These are phyloP conservation scores for Tolypocladium endophyticum DNA, from an alignment of 2,329 filamentous ascomycete species.

Conservation along the genomic window DNA sequence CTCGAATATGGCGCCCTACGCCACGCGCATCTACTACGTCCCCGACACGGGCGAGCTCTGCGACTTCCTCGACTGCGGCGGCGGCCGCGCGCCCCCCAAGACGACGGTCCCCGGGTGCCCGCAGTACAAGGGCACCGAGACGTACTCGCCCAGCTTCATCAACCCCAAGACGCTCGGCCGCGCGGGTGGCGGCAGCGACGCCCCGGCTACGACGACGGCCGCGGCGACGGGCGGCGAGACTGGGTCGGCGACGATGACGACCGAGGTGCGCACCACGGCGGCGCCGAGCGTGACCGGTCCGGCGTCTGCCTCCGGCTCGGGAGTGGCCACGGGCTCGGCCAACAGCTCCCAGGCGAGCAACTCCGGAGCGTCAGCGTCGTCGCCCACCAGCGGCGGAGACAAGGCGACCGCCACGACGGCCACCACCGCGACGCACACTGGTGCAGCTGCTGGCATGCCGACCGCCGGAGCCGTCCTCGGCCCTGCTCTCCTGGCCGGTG, in stretches of 20 bases:
- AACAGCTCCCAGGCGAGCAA: background rate
- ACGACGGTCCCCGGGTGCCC: slow-evolving; percentile 51
- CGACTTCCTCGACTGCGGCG: slow-evolving; percentile 54
- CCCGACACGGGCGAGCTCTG: slow-evolving; percentile 56
- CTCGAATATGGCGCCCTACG: slow-evolving; percentile 22
- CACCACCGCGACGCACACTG: slow-evolving; percentile 23
- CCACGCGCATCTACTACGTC: slow-evolving; percentile 47
- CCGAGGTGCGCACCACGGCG: background rate
- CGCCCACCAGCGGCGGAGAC: background rate
- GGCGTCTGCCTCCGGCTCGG: background rate
- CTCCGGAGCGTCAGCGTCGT: background rate
- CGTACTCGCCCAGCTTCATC: slow-evolving; percentile 41
- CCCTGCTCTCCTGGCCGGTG: slow-evolving; percentile 14
- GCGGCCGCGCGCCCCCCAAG: slow-evolving; percentile 54
- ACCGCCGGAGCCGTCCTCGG: slow-evolving; percentile 14
- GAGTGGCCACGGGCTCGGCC: background rate
- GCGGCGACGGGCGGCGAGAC: background rate
- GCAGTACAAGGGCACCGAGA: slow-evolving; percentile 42
- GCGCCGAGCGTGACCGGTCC: background rate
- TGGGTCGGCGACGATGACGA: background rate
- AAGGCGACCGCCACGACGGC: slow-evolving; percentile 20
- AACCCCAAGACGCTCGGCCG: slow-evolving; percentile 17
- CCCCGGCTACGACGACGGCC: slow-evolving; percentile 1
- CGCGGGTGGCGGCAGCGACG: background rate
- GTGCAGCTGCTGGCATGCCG: slow-evolving; percentile 9